Conservation (phyloP, 2,329 filamentous ascomycete species). For the Colletotrichum magnum region DNA sequence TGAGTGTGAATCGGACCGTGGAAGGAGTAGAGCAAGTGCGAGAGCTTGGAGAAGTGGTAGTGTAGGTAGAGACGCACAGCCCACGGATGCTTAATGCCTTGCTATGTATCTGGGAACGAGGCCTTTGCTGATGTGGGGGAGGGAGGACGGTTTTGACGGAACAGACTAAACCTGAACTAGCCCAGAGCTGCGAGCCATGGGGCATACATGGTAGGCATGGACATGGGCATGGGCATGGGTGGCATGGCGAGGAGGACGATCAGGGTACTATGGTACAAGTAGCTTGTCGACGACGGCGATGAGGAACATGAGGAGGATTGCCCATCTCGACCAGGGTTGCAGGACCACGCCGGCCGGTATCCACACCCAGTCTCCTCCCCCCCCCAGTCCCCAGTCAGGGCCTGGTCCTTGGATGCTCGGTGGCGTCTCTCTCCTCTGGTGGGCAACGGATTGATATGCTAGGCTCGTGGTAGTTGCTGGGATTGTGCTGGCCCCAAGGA, state of each 20-base stretch:
- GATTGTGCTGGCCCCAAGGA: slow-evolving; percentile 12
- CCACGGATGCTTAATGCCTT: slow-evolving; percentile 49
- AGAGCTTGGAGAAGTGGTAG: slow-evolving; percentile 44
- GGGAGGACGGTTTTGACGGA: slow-evolving; percentile 51
- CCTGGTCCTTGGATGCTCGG: slow-evolving; percentile 43
- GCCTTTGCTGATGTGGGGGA: slow-evolving; percentile 50
- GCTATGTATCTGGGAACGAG: slow-evolving; percentile 50
- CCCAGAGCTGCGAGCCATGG: slow-evolving; percentile 51
- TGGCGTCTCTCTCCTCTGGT: slow-evolving; percentile 39
- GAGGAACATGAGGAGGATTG: slow-evolving; percentile 39
- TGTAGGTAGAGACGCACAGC: slow-evolving; percentile 41
- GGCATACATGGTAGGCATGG: no score
- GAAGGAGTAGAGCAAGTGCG: slow-evolving; percentile 42
- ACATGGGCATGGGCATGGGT: slow-evolving; percentile 50
- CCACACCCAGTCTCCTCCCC: slow-evolving; percentile 21
- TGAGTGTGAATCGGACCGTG: slow-evolving; percentile 41
- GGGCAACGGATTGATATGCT: slow-evolving; percentile 41
- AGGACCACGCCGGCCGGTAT: slow-evolving; percentile 39
- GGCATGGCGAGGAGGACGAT: slow-evolving; percentile 49
- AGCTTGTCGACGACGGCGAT: slow-evolving; percentile 18
- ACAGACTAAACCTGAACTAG: slow-evolving; percentile 56
- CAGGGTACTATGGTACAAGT: slow-evolving; percentile 46
- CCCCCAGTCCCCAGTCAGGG: slow-evolving; percentile 7
- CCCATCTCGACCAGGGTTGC: slow-evolving; percentile 35
- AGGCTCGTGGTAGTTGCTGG: slow-evolving; percentile 39